Conservation (phyloP, 441 rosid species). For the Populus hybrid region DNA sequence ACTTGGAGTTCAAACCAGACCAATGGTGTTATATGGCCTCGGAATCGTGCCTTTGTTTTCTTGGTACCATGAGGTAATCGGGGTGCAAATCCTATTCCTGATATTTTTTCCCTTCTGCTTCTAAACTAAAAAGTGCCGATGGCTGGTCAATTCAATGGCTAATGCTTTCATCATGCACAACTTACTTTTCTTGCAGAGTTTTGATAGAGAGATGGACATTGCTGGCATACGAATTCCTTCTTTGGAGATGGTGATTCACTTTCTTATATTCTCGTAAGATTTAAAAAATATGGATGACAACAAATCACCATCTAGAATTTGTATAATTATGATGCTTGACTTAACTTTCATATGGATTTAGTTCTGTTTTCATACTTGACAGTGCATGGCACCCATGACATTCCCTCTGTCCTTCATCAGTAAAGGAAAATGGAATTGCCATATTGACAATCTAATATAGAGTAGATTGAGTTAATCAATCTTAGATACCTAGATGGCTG, state of each 20-base stretch:
- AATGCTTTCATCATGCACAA: background rate
- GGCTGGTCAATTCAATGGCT: background rate
- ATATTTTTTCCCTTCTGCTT: background rate
- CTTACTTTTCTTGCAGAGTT: constrained; percentile 42
- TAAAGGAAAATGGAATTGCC: background rate
- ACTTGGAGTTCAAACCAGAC: constrained; percentile 55
- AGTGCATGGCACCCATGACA: background rate
- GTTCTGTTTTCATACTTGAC: background rate
- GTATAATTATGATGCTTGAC: background rate
- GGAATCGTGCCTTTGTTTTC: constrained; percentile 66
- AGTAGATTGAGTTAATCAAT: background rate
- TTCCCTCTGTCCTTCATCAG: background rate
- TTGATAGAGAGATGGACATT: constrained; percentile 57
- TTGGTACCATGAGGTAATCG: constrained; percentile 69
- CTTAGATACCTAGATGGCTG: background rate
- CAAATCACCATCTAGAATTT: background rate
- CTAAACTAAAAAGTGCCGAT: background rate
- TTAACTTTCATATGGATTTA: background rate
- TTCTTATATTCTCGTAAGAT: constrained; percentile 44
- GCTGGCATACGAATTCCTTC: constrained; percentile 45
- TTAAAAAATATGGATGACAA: background rate
- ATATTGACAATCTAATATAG: background rate
- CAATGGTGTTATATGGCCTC: constrained; percentile 35
- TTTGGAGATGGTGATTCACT: constrained; percentile 67
- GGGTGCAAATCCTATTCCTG: constrained; percentile 6